These are phyloP conservation scores for Globisporangium parvum DNA, from an alignment of 352 stramenopile genomes.

Conservation along the genomic window DNA sequence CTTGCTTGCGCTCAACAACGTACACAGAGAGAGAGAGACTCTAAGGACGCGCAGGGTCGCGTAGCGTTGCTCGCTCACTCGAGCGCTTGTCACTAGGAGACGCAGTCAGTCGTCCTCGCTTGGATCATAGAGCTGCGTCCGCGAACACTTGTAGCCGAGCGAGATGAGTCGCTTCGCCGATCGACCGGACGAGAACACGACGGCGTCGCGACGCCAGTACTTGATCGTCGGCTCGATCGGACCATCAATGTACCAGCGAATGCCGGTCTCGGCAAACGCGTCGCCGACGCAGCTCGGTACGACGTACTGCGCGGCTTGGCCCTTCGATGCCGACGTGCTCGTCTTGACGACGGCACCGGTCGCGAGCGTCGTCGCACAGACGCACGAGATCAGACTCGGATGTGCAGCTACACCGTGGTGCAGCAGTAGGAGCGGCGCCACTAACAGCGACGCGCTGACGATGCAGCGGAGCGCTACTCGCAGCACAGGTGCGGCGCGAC, in stretches of 20 bases:
- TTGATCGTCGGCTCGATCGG: conserved; percentile 42
- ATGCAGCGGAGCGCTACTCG: no score
- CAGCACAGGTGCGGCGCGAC: neutral
- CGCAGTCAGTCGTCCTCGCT: conserved; percentile 6
- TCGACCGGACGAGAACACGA: conserved; percentile 41
- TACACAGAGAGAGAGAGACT: neutral
- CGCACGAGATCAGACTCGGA: conserved; percentile 65
- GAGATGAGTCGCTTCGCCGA: conserved; percentile 57
- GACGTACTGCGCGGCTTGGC: conserved; percentile 45
- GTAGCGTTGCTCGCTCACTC: no score
- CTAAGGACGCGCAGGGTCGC: neutral
- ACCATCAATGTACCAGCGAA: conserved; percentile 78
- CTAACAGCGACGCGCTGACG: neutral
- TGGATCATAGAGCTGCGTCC: conserved; percentile 64
- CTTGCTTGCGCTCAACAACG: neutral
- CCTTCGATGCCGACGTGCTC: conserved; percentile 22
- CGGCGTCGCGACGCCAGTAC: conserved; percentile 47
- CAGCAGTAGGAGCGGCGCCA: neutral
- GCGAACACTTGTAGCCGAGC: conserved; percentile 65
- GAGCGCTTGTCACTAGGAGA: no score
- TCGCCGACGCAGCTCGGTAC: conserved; percentile 66
- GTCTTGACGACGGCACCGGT: conserved; percentile 47
- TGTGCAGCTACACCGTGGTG: conserved; percentile 17
- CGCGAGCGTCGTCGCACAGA: conserved; percentile 65
- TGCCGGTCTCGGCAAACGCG: conserved; percentile 73